Base-by-base conservation (phyloP, 176 grass and related monocot genomes). In the Oryza australiensis region DNA sequence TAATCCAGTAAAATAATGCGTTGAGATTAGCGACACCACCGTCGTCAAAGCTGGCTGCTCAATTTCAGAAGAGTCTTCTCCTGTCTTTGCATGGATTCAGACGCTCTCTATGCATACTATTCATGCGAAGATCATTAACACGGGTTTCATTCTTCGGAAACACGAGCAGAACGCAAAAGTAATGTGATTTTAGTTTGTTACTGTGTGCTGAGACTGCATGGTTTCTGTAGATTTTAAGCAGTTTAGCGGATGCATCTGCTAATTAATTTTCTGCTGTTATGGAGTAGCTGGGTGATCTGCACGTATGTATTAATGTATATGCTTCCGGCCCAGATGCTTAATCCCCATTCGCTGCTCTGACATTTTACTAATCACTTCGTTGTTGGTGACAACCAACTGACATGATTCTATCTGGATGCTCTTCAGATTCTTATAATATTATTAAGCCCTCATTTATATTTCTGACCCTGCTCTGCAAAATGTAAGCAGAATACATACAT, bases 241-340 rank as follows among this genome's bases (percentile, higher is more conserved):
- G 22, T 60, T 60, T 3, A 60, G 35, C n/a, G 66, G 49, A 16
- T 42, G 26, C 12, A 14, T 20, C 9, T 75, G 81, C 63, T 37
- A 59, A 83, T 60, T 24, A 57, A 60, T 15, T 32, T 11, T 33
- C 12, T 73, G 55, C 26, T 73, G 53, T 13, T 62, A 42, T 27
- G 12, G 40, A 53, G 62, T 29, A 38, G 81, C 81, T 75, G 30
- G 72, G 27, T 66, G 72, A 67, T 66, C 43, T 66, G 30, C 16
- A 20, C 5, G 20, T 3, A 55, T n/a, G 51, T 64, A 14, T n/a
- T n/a, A n/a, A n/a, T n/a, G n/a, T 37, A 37, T 37, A n/a, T 40
- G 62, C 49, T 70, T 81, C 34, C 51, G 6, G 5, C 20, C 68
- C 51, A 62, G 49, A 73, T 72, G 68, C 53, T 12, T 49, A 22